These are phyloP conservation scores for Candida tunisiensis DNA, from an alignment of 1,139 yeast genomes.

Conservation along the genomic window DNA sequence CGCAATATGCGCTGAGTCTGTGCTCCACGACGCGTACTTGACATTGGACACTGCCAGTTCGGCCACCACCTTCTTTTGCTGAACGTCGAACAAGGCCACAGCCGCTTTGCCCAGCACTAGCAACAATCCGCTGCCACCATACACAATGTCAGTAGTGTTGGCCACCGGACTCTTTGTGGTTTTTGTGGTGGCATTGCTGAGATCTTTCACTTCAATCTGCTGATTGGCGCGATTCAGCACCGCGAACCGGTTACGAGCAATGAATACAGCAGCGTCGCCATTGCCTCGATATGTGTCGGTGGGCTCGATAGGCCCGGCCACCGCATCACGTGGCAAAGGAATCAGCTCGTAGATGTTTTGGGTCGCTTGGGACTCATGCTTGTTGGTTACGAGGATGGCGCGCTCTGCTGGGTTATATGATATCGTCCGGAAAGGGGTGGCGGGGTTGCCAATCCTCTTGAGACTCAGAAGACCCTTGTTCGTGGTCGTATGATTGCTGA, in stretches of 20 bases:
- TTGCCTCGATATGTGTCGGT: constrained; percentile 61
- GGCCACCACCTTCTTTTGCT: constrained; percentile 67
- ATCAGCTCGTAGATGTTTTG: constrained; percentile 51
- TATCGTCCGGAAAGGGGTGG: constrained; percentile 73
- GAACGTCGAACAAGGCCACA: constrained; percentile 80
- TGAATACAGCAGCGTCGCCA: constrained; percentile 76
- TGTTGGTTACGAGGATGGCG: constrained; percentile 69
- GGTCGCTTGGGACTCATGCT: constrained; percentile 27
- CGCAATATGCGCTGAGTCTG: constrained; percentile 78
- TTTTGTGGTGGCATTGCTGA: constrained; percentile 69
- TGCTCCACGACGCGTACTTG: constrained; percentile 81
- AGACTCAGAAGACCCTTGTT: constrained; percentile 45
- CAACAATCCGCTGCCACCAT: constrained; percentile 68
- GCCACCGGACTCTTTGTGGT: constrained; percentile 58
- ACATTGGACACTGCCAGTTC: constrained; percentile 50
- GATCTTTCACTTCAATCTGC: constrained; percentile 60
- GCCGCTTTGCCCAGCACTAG: constrained; percentile 54
- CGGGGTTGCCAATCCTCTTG: constrained; percentile 69
- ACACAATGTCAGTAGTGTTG: constrained; percentile 55
- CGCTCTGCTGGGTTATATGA: constrained; percentile 90
- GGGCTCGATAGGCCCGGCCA: constrained; percentile 83
- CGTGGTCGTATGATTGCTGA: too few species aligned
- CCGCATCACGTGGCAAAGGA: constrained; percentile 63
- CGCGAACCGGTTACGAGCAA: constrained; percentile 88
- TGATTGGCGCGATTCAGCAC: constrained; percentile 51